Conservation (phyloP, 352 stramenopile genomes). For the Phytopythium chamaehyphon region DNA sequence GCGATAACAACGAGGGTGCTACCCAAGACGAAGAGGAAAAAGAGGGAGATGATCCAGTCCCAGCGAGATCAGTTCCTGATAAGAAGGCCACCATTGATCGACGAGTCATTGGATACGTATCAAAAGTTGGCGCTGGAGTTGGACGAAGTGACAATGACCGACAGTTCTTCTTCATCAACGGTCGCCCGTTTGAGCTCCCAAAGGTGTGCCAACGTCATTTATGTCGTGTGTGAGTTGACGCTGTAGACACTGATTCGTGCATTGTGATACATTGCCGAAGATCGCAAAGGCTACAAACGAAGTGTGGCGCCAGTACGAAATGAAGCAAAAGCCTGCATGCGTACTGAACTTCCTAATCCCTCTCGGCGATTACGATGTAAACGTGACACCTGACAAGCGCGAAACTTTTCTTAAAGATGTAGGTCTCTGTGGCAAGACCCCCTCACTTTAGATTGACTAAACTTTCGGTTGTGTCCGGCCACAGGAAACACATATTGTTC, state of each 20-base stretch:
- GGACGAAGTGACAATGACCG: conserved; percentile 83
- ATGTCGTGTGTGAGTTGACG: not conserved
- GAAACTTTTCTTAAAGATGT: conserved; percentile 89
- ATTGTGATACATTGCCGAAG: conserved; percentile 15
- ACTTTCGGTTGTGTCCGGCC: not conserved
- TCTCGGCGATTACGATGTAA: conserved; percentile 92
- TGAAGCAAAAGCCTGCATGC: conserved; percentile 93
- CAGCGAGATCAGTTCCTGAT: not conserved
- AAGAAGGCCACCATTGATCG: conserved; percentile 8
- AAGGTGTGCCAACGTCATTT: conserved; percentile 26
- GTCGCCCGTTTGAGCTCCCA: conserved; percentile 92
- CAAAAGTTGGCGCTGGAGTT: conserved; percentile 59
- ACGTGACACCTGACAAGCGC: conserved; percentile 97
- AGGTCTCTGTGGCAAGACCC: conserved; percentile 6
- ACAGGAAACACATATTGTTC: conserved; percentile 53
- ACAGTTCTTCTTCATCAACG: conserved; percentile 97
- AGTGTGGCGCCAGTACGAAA: conserved; percentile 89
- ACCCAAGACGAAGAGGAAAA: conserved; percentile 8
- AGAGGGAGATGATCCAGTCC: conserved; percentile 11
- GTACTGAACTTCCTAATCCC: conserved; percentile 91
- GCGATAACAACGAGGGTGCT: conserved; percentile 15
- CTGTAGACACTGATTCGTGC: not conserved
- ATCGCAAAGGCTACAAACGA: conserved; percentile 81
- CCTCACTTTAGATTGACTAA: not conserved
- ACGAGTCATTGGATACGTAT: conserved; percentile 68